Evolutionary conservation across 2,329 filamentous ascomycete species (phyloP).

Genomic region (Chrysoporthe cubensis): DNA sequence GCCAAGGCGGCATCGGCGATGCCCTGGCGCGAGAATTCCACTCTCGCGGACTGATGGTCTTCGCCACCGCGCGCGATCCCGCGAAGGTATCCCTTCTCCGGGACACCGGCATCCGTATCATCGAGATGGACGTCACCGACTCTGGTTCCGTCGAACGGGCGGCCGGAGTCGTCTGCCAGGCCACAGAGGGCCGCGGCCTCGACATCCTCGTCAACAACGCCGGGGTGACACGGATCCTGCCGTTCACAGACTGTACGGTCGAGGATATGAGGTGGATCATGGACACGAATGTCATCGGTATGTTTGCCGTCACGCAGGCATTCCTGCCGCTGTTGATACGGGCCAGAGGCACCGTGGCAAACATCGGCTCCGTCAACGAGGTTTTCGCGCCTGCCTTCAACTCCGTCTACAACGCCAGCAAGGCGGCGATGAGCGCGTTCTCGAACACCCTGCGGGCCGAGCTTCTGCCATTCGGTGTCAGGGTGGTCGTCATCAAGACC

Average conservation of each 20-base stretch:
- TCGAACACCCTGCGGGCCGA: slow-evolving; percentile 47
- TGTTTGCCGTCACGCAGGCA: slow-evolving; percentile 43
- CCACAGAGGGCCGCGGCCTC: slow-evolving; percentile 41
- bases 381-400: slow-evolving; percentile 42
- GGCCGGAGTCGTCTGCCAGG: slow-evolving; percentile 37
- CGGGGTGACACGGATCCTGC: slow-evolving; percentile 38
- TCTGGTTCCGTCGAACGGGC: slow-evolving; percentile 38
- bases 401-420: slow-evolving; percentile 47
- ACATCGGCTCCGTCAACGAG: slow-evolving; percentile 43
- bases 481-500: slow-evolving; percentile 40
- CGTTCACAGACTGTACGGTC: slow-evolving; percentile 40
- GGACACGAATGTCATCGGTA: slow-evolving; percentile 44
- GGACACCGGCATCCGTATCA: slow-evolving; percentile 40
- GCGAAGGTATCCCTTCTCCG: slow-evolving; percentile 39
- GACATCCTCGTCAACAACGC: slow-evolving; percentile 52
- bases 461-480: slow-evolving; percentile 40
- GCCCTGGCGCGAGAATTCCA: slow-evolving; percentile 46
- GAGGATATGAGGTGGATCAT: slow-evolving; percentile 39
- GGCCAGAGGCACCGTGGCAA: slow-evolving; percentile 41
- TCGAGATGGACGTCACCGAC: slow-evolving; percentile 47
- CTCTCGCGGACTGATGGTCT: slow-evolving; percentile 42
- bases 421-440: slow-evolving; percentile 45
- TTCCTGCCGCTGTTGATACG: slow-evolving; percentile 44
- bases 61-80: slow-evolving; percentile 44
- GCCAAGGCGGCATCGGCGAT: slow-evolving; percentile 45